Evolutionary conservation across 2,329 filamentous ascomycete species (phyloP).

Genomic region (Gaeumannomyces sp.): DNA sequence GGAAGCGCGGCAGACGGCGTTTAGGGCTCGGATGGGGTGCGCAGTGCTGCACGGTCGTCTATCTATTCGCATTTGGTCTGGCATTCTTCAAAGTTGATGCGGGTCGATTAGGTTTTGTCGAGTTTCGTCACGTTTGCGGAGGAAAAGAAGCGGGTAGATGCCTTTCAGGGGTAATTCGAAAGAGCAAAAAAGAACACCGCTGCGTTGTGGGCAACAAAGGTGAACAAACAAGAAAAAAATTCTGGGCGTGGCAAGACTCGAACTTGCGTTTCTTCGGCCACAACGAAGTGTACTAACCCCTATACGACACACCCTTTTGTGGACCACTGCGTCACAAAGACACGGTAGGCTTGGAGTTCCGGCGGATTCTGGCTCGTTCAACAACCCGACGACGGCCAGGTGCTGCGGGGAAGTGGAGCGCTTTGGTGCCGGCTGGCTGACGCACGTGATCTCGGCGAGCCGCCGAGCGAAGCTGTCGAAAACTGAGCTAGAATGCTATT

Average conservation of each 20-base stretch:
- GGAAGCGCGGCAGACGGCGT: background rate
- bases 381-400: background rate
- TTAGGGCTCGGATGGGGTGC: too few species aligned
- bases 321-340: background rate
- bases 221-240: background rate
- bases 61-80: background rate
- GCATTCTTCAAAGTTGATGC: too few species aligned
- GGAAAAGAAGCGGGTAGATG: too few species aligned
- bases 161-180: too few species aligned
- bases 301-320: slow-evolving; percentile 10
- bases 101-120: too few species aligned
- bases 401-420: too few species aligned
- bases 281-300: slow-evolving; percentile 10
- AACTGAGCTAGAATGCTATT: background rate
- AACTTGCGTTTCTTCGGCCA: slow-evolving; percentile 10
- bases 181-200: too few species aligned
- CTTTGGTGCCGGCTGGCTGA: background rate
- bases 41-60: background rate
- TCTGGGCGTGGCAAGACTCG: slow-evolving; percentile 11
- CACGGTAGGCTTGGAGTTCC: background rate
- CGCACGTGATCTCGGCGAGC: background rate
- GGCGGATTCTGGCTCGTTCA: background rate
- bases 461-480: too few species aligned
- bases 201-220: background rate
- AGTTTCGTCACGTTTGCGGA: too few species aligned